These are phyloP conservation scores for Apiospora arundinis DNA, from an alignment of 2,329 filamentous ascomycete species.

Conservation along the genomic window DNA sequence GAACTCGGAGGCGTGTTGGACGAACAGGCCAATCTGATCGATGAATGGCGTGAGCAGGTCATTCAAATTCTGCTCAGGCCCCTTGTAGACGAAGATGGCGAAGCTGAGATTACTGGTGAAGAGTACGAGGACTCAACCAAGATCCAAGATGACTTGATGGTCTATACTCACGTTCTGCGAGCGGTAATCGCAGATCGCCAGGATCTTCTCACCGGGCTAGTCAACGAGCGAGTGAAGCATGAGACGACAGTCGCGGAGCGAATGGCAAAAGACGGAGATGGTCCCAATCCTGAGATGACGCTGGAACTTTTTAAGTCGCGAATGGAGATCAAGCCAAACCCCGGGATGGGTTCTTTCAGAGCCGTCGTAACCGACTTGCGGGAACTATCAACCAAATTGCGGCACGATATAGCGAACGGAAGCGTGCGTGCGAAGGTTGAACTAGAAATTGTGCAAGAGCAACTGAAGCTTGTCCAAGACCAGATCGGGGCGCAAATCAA, in stretches of 20 bases:
- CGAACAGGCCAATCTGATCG: constrained; percentile 71
- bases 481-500: constrained; percentile 60
- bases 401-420: constrained; percentile 61
- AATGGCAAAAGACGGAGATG: constrained; percentile 67
- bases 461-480: constrained; percentile 67
- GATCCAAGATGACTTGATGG: constrained; percentile 86
- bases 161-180: constrained; percentile 81
- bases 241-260: constrained; percentile 70
- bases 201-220: constrained; percentile 76
- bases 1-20: constrained; percentile 71
- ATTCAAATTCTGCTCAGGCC: constrained; percentile 74
- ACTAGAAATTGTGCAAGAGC: constrained; percentile 65
- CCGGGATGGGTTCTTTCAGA: constrained; percentile 69
- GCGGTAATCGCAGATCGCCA: constrained; percentile 80
- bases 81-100: constrained; percentile 82
- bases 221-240: constrained; percentile 76
- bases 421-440: constrained; percentile 67
- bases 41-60: constrained; percentile 77
- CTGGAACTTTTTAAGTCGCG: constrained; percentile 59
- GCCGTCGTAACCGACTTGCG: constrained; percentile 74
- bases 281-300: constrained; percentile 72
- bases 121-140: constrained; percentile 90
- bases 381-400: constrained; percentile 63
- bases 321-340: constrained; percentile 52
- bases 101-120: constrained; percentile 78